Percentiles rank a stretch among this genome's conserved stretches.
These are phyloP conservation scores for Manihot esculenta DNA, from an alignment of 441 rosid genomes.

Conservation along the genomic window DNA sequence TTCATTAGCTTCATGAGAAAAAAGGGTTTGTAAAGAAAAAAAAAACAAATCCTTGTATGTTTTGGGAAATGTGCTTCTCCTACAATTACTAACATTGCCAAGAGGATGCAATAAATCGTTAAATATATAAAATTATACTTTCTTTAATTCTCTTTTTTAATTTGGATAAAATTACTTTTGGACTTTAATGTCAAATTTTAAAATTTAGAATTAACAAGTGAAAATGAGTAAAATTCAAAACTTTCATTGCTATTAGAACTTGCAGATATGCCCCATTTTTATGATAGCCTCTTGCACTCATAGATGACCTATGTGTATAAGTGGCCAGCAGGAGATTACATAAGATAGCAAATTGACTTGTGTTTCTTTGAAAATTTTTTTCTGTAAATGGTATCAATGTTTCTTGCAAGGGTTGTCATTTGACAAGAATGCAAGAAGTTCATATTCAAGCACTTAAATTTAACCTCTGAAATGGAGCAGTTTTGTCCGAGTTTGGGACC, in stretches of 20 bases:
- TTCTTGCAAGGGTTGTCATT: conserved; percentile 9
- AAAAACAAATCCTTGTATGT: neutral
- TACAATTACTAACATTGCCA: no score
- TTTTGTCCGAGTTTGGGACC: conserved; percentile 14
- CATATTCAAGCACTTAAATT: neutral
- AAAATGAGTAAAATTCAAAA: no score
- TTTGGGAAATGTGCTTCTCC: conserved; percentile 8
- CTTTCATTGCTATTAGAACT: no score
- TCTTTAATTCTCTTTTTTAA: no score
- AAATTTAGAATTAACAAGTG: no score
- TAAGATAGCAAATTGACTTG: conserved; percentile 4
- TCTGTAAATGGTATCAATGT: neutral
- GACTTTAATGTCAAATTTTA: no score
- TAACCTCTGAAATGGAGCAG: conserved; percentile 9
- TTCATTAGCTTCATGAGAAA: neutral
- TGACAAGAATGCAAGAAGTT: neutral
- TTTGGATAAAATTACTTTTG: no score
- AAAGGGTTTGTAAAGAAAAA: neutral
- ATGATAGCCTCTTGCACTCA: conserved; percentile 1
- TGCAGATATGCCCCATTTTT: conserved; percentile 7
- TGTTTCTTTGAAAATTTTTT: neutral
- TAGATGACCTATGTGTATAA: no score
- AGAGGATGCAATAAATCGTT: no score
- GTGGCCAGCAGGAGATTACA: neutral
- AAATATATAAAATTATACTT: no score